Base-by-base conservation (phyloP, 139 green algal species). In the Chlamydomonas eustigma region DNA sequence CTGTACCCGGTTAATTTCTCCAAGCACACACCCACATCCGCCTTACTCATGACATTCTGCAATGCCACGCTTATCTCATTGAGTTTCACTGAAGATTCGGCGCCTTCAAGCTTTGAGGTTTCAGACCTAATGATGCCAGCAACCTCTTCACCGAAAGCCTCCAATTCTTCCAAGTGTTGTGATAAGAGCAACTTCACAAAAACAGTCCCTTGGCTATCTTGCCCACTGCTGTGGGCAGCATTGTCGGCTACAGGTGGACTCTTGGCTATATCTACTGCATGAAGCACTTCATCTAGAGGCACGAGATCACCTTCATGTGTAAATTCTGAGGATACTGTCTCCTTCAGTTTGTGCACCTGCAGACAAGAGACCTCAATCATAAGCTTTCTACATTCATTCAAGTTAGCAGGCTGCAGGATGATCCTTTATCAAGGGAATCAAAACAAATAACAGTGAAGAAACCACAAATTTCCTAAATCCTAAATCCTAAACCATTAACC, bases 141-240 rank as follows among this genome's bases (percentile, higher is more conserved):
- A 18, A 70, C 18, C 58, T 70, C 58, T 6, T 70, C 58, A 5
- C 58, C 58, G 28, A 34, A 70, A 6, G 58, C 18, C 18, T 70
- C 58, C 25, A 70, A 28, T 28, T 32, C 58, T 28, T 70, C 58
- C 6, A 70, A 28, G 58, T 70, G 58, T 28, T 70, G 58, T 28
- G 58, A 24, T 6, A 28, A 32, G 8, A 70, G 18, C 58, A 70
- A 35, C 8, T 70, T 28, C 6, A 35, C 58, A 8, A 70, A 22
- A 24, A 28, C 58, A 28, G 12, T 58, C 12, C 44, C 44, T 28
- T 12, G 44, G 44, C 12, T 12, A 70, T 24, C 24, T 28, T 24
- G 58, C 58, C 28, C 58, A 32, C 8, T 22, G 6, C 18, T 35
- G 58, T 70, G 25, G 58, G 32, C 58, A 35, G 25, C 6, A 24